Conservation (phyloP, 345 rosid genomes). For the Linum usitatissimum region DNA sequence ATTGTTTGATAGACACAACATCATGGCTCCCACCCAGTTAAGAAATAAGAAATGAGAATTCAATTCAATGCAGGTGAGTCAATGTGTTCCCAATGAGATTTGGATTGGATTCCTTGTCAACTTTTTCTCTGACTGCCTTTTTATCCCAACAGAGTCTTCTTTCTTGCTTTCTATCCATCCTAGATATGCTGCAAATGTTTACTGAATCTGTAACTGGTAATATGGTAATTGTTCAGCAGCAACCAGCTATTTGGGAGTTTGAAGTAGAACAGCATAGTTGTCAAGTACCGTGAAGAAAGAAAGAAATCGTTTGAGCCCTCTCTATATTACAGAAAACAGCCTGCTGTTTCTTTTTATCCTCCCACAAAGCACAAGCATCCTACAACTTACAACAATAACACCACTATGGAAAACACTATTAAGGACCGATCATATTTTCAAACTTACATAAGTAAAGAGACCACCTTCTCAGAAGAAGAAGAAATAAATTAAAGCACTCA, state of each 20-base stretch:
- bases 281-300: slow-evolving; percentile 15
- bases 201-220: too few species aligned
- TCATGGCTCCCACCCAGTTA: slow-evolving; percentile 10
- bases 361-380: slow-evolving; percentile 4
- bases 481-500: too few species aligned
- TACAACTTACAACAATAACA: too few species aligned
- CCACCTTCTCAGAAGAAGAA: too few species aligned
- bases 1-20: slow-evolving; percentile 9
- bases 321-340: slow-evolving; percentile 25
- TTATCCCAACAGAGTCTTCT: slow-evolving; percentile 1
- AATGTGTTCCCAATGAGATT: slow-evolving; percentile 8
- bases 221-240: neutral
- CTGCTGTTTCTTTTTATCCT: slow-evolving; percentile 1
- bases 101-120: neutral
- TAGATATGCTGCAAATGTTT: slow-evolving; percentile 6
- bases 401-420: too few species aligned
- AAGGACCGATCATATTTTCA: neutral
- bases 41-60: too few species aligned
- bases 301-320: slow-evolving; percentile 10
- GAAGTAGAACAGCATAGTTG: slow-evolving; percentile 2
- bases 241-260: slow-evolving; percentile 1
- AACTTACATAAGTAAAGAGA: too few species aligned
- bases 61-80: neutral
- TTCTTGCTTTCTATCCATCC: slow-evolving; percentile 8
- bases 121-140: slow-evolving; percentile 15